Base-by-base conservation (phyloP, 345 rosid genomes). In the Streptanthus diversifolius region DNA sequence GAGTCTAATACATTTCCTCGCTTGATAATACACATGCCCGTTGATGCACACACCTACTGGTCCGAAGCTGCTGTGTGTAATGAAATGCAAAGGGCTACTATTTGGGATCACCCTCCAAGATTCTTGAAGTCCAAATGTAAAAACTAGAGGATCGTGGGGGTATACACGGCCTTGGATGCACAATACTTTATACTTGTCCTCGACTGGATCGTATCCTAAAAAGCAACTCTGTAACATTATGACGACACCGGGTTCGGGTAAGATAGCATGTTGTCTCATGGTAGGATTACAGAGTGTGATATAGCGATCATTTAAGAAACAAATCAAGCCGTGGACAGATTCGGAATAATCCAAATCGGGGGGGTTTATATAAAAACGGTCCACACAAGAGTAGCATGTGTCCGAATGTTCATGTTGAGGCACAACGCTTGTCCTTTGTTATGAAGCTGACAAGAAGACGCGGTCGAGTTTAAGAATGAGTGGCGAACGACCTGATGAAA, bases 111-210 rank as follows among this genome's bases (percentile, higher is more conserved):
- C 62, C 53, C 62, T 68, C 72, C 72, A 55, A 40, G 72, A 55
- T 55, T 55, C 43, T 55, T 55, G 54, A 41, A 21, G 63, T 18
- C 63, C 73, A 43, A 55, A 41, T 41, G 53, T 68, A 9, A 54
- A 55, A 29, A 68, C 63, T 12, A 68, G 5, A 12, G 63, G 72
- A 54, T 40, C 41, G 1, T 13, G 7, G 2, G 27, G 27, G 0
- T 8, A 0, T 14, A 0, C 5, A 1, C 13, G 5, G 37, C 22
- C 3, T 7, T 36, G 5, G 43, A 41, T 40, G 63, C 30, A 40
- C 40, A 55, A 55, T 29, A 56, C 63, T 68, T 55, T 68, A 30
- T 68, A 29, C 55, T 55, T 55, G 44, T 33, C 73, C 15, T 69
- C 64, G 7, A 56, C 64, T 7, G 44, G 54, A 21, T 68, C 64